A percentile compares a stretch with the other conserved stretches of the same genome.
Conservation (phyloP, 768 basidiomycete genomes). For the Phanerodontia chrysosporium region DNA sequence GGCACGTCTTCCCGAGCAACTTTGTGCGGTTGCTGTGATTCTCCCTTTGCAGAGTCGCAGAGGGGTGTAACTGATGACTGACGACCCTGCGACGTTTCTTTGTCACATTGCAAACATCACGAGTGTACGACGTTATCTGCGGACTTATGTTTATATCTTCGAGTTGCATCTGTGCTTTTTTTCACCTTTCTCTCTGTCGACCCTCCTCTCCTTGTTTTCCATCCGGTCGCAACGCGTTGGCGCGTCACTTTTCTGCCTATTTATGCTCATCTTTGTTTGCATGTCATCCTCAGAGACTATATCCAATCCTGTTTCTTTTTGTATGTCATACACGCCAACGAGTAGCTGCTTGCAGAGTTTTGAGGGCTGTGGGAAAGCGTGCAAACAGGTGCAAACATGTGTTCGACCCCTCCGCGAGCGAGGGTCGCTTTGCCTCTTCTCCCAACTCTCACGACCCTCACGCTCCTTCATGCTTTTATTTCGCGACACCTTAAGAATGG, state of each 20-base stretch:
- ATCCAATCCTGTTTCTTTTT: not conserved
- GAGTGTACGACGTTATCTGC: not conserved
- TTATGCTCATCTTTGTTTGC: not conserved
- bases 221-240: not conserved
- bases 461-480: not conserved
- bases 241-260: not conserved
- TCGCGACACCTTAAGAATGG: too few species aligned
- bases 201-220: not conserved
- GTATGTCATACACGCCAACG: too few species aligned
- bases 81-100: not conserved
- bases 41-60: too few species aligned
- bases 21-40: constrained; percentile 68
- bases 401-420: not conserved
- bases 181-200: not conserved
- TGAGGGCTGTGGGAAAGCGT: not conserved
- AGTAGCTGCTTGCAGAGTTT: too few species aligned
- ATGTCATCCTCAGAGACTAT: not conserved
- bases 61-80: too few species aligned
- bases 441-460: not conserved
- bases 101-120: not conserved
- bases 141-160: not conserved
- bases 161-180: not conserved
- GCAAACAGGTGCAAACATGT: not conserved
- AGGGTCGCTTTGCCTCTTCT: not conserved
- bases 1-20: constrained; percentile 85